A percentile compares a stretch with the other conserved stretches of the same genome.
Conservation (phyloP, 768 basidiomycete genomes). For the Lactifluus piperatus region DNA sequence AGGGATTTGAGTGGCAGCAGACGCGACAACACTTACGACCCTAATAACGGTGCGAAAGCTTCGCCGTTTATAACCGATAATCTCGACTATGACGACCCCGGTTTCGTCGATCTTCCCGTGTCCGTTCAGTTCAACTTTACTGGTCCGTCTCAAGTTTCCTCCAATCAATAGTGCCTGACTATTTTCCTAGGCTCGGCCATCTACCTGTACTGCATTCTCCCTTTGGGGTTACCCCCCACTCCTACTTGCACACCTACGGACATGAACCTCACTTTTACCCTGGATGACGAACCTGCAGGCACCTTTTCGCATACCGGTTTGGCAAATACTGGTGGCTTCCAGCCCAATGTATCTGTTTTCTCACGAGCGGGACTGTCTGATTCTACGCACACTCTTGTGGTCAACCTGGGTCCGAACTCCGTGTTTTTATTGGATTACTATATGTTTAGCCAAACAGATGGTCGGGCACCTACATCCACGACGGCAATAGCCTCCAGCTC, state of each 20-base stretch:
- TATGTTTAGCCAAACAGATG: slow-evolving; percentile 29
- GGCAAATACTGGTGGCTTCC: slow-evolving; percentile 25
- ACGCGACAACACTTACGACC: background rate
- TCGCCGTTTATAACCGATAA: background rate
- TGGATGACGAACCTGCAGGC: slow-evolving; percentile 32
- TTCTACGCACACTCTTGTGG: slow-evolving; percentile 34
- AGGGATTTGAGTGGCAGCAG: background rate
- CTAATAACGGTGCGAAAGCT: background rate
- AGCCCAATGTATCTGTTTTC: slow-evolving; percentile 4
- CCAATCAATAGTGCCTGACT: background rate
- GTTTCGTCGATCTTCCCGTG: slow-evolving; percentile 27
- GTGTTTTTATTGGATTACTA: slow-evolving; percentile 43
- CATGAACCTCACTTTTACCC: slow-evolving; percentile 37
- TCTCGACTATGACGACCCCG: slow-evolving; percentile 26
- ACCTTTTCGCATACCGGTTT: slow-evolving; percentile 28
- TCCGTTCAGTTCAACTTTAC: slow-evolving; percentile 36
- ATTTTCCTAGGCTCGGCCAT: slow-evolving; percentile 37
- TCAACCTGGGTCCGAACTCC: slow-evolving; percentile 37
- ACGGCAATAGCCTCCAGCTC: background rate
- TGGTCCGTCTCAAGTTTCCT: slow-evolving; percentile 26
- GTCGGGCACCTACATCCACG: background rate
- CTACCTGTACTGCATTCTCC: slow-evolving; percentile 37
- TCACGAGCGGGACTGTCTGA: slow-evolving; percentile 25
- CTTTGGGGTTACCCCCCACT: slow-evolving; percentile 22
- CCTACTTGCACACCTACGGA: slow-evolving; percentile 23